A percentile compares a stretch with the other conserved stretches of the same genome.
Evolutionary conservation across 2,329 filamentous ascomycete species (phyloP).

Genomic region (Pochonia chlamydosporia): DNA sequence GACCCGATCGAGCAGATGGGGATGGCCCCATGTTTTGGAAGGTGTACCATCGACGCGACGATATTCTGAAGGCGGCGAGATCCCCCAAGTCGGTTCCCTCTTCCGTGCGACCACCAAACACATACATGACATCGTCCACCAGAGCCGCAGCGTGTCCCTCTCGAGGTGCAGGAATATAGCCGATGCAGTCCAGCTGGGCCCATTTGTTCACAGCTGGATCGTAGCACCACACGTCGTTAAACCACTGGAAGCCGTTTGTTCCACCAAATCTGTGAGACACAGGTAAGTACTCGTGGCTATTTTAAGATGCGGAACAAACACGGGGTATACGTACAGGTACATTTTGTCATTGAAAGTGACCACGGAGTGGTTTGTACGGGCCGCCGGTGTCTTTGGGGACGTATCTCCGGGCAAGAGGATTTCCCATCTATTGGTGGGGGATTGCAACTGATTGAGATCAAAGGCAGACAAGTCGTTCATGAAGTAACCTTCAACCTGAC

Average conservation of each 20-base stretch:
- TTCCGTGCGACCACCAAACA: constrained; percentile 93
- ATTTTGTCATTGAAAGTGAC: constrained; percentile 90
- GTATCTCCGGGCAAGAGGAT: constrained; percentile 66
- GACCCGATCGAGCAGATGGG: constrained; percentile 86
- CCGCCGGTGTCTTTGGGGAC: constrained; percentile 62
- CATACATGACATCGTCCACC: constrained; percentile 98
- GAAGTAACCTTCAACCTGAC: constrained; percentile 94
- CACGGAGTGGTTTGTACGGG: constrained; percentile 90
- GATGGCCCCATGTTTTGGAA: constrained; percentile 99
- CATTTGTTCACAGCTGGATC: constrained; percentile 78
- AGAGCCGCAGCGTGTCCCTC: constrained; percentile 92
- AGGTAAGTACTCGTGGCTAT: background rate
- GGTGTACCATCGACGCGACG: constrained; percentile 91
- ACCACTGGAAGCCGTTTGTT: constrained; percentile 94
- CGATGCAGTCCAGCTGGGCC: constrained; percentile 90
- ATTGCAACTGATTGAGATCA: constrained; percentile 90
- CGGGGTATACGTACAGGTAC: constrained; percentile 64
- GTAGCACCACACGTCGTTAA: constrained; percentile 98
- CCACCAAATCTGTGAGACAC: constrained; percentile 71
- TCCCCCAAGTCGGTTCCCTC: constrained; percentile 91
- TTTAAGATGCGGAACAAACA: background rate
- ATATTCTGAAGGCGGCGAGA: constrained; percentile 70
- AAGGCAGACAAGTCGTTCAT: constrained; percentile 97
- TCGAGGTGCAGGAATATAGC: constrained; percentile 88
- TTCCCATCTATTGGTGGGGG: constrained; percentile 89